Evolutionary conservation across 768 basidiomycete species (phyloP), one percentile per base, ranked within the genome.

Genomic region (Leccinum pellstonianum): DNA sequence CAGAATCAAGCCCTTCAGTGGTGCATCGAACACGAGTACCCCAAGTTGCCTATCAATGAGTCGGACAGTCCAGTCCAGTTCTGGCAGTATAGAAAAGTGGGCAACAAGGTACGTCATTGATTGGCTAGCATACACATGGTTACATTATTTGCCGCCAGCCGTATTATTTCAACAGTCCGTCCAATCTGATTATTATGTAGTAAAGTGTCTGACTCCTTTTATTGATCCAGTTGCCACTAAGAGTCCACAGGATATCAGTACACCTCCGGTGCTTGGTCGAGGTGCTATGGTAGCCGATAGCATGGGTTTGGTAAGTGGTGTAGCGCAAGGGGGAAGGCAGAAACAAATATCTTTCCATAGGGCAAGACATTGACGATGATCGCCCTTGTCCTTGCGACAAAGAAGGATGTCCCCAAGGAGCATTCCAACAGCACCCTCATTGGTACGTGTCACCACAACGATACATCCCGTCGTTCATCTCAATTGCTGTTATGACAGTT

Each of bases 301-400:
- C 43, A 97, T 97, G 95, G 94, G 86, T 56, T 65, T 84, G 57
- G 83, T 85, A 66, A 54, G 64, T 57, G 14, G 37, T 25, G 6
- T 2, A 6, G 23, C 23, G 21, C 11, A 38, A 15, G 35, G 6
- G 25, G 15, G 29, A 56, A 50, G 21, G 38, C 38, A 23, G 52
- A 29, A 46, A 48, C 23, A 68, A 49, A 65, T 17, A 27, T 60
- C 1, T n/a, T 60, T 50, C 1, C 46, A 7, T 61, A 88, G 87
- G 95, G 95, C 0, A 97, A 96, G 79, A 97, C 95, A 0, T 77
- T 97, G 46, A 93, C 91, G 0, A 93, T 94, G 83, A 76, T 97
- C 43, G 80, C 93, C 5, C 78, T 97, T 15, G 81, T 94, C 43
- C 73, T 95, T 27, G 86, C 90, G 2, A 95, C 94, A 2, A 88